Conservation (phyloP, 805 yeast species). For the Kluyveromyces nonfermentans region DNA sequence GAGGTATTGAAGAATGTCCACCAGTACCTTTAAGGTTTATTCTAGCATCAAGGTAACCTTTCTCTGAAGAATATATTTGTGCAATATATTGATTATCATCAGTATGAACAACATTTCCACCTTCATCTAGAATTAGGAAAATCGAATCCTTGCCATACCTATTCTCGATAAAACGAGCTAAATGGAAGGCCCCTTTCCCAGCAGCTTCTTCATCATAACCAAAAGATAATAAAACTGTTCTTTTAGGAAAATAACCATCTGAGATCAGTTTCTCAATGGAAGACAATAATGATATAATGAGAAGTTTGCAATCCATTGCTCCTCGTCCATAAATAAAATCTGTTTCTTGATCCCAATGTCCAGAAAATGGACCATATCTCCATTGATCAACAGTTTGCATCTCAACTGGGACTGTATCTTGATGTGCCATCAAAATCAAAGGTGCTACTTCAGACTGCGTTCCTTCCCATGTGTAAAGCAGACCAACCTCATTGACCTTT, state of each 20-base stretch:
- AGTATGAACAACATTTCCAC: slow-evolving; percentile 29
- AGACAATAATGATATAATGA: slow-evolving; percentile 50
- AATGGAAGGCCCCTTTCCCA: slow-evolving; percentile 42
- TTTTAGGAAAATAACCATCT: slow-evolving; percentile 35
- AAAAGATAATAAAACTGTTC: slow-evolving; percentile 47
- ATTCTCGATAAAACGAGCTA: slow-evolving; percentile 36
- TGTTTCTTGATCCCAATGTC: slow-evolving; percentile 44
- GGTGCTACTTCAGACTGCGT: slow-evolving; percentile 37
- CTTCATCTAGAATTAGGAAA: slow-evolving; percentile 56
- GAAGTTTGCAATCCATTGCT: slow-evolving; percentile 51
- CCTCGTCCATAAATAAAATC: slow-evolving; percentile 56
- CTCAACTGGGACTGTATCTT: slow-evolving; percentile 65
- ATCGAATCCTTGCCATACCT: slow-evolving; percentile 48
- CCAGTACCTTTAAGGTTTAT: slow-evolving; percentile 49
- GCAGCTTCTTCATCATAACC: slow-evolving; percentile 62
- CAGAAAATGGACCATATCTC: slow-evolving; percentile 51
- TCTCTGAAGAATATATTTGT: slow-evolving; percentile 45
- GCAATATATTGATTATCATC: slow-evolving; percentile 35
- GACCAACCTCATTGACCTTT: slow-evolving; percentile 46
- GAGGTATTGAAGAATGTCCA: slow-evolving; percentile 67
- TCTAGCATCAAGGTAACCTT: slow-evolving; percentile 42
- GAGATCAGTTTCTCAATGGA: slow-evolving; percentile 39
- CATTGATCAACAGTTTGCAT: slow-evolving; percentile 43
- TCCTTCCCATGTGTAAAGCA: slow-evolving; percentile 42
- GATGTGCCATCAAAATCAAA: slow-evolving; percentile 55